Evolutionary conservation across 495 filamentous ascomycete genomes (phyloP), one percentile per base, ranked within the genome.

Genomic region (Tuber microsphaerosporum): DNA sequence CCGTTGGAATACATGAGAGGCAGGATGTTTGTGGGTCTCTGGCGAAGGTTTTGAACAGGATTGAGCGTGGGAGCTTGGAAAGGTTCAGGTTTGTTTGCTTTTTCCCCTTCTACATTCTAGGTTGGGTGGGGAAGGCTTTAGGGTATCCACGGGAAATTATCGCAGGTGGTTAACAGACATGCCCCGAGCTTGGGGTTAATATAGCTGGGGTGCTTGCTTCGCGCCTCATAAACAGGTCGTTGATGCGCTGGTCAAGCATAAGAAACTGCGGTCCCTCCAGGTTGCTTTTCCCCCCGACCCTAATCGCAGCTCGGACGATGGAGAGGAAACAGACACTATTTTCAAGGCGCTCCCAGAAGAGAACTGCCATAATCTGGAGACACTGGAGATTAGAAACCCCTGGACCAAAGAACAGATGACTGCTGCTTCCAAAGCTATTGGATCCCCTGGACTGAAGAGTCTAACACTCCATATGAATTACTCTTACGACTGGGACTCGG

Each of bases 31-130:
- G 69, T n/a, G 22, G 41, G 37, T 20, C 19, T 26, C 37, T 75
- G 17, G 71, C 46, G 42, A 34, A 65, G 45, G 37, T 75, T 31
- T 39, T 75, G 41, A 61, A 37, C 3, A 73, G 16, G 74, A 73
- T 75, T 61, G 39, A 73, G 12, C 34, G 20, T 48, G 74, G 74
- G 14, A 75, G 48, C 26, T 73, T 75, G 70, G 41, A 37, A 14
- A 61, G 31, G 22, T 73, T 75, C 22, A 73, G 17, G 74, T 73
- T 72, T 72, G 73, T 73, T 34, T 45, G 48, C 70, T 56, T 34
- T 31, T 22, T 26, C 51, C 16, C 34, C 26, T 65, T 65, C 4
- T 65, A 17, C 56, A 34, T 65, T 65, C 26, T 65, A 1, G 26
- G 56, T 61, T 26, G n/a, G 22, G 5, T 31, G 37, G 26, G n/a